Percentiles rank a stretch among this genome's conserved stretches.
These are phyloP conservation scores for Trametes cinnabarina DNA, from an alignment of 768 basidiomycete genomes.

Conservation along the genomic window DNA sequence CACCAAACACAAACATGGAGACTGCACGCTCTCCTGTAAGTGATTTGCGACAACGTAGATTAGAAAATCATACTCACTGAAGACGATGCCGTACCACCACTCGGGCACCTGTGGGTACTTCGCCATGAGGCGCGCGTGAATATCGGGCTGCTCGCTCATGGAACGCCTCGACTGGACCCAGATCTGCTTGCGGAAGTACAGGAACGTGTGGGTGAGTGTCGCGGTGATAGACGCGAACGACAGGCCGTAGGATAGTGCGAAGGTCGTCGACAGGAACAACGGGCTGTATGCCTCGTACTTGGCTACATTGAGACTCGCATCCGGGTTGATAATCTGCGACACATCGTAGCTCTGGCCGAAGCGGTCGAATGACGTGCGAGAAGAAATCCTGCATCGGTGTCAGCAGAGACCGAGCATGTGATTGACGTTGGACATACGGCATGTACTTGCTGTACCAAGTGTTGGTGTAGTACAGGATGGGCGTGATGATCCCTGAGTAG, in stretches of 20 bases:
- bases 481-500: constrained; percentile 37
- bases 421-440: constrained; percentile 30
- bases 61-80: constrained; percentile 27
- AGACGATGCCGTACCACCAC: constrained; percentile 49
- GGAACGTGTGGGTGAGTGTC: constrained; percentile 42
- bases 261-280: constrained; percentile 49
- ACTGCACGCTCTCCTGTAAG: constrained; percentile 25
- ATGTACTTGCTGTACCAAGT: constrained; percentile 35
- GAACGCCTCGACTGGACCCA: constrained; percentile 42
- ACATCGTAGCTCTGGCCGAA: constrained; percentile 42
- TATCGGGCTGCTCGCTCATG: constrained; percentile 47
- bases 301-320: constrained; percentile 35
- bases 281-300: constrained; percentile 44
- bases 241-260: constrained; percentile 53
- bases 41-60: neutral
- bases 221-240: constrained; percentile 40
- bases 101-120: constrained; percentile 47
- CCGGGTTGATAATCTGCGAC: constrained; percentile 36
- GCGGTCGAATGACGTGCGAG: constrained; percentile 43
- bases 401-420: neutral
- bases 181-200: constrained; percentile 48
- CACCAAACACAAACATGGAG: constrained; percentile 58
- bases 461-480: constrained; percentile 39
- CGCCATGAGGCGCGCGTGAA: constrained; percentile 50
- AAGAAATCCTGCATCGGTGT: constrained; percentile 24